A percentile compares a stretch with the other conserved stretches of the same genome.
Evolutionary conservation across 805 yeast species (phyloP).

Genomic region (Metschnikowia noctiluminum): DNA sequence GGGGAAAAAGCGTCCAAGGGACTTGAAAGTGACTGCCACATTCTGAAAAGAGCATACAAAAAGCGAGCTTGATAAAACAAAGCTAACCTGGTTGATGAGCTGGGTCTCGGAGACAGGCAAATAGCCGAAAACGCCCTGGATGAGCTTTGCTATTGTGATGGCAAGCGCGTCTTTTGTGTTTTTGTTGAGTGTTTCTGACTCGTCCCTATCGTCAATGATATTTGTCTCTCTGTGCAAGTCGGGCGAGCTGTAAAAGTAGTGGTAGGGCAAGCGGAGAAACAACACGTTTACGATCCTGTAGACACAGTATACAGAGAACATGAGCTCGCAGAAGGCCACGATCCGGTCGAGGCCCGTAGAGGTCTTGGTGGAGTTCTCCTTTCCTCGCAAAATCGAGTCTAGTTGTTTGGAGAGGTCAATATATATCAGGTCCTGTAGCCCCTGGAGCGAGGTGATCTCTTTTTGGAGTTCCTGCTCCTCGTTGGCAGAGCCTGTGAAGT

Average conservation of each 20-base stretch:
- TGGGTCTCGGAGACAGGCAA: slow-evolving; percentile 35
- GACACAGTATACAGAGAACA: slow-evolving; percentile 47
- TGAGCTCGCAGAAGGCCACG: slow-evolving; percentile 17
- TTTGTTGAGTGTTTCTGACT: slow-evolving; percentile 11
- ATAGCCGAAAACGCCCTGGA: slow-evolving; percentile 25
- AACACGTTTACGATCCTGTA: slow-evolving; percentile 45
- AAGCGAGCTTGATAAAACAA: slow-evolving; percentile 54
- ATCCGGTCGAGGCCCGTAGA: not conserved
- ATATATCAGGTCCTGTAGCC: slow-evolving; percentile 29
- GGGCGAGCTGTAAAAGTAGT: slow-evolving; percentile 9
- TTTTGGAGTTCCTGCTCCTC: slow-evolving; percentile 34
- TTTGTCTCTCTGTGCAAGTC: slow-evolving; percentile 12
- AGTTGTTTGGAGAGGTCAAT: slow-evolving; percentile 27
- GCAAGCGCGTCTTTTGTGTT: slow-evolving; percentile 46
- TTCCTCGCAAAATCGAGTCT: slow-evolving; percentile 3
- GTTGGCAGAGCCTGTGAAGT: slow-evolving; percentile 13
- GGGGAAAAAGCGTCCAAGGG: slow-evolving; percentile 38
- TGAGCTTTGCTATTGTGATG: slow-evolving; percentile 42
- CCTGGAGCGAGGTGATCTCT: slow-evolving; percentile 38
- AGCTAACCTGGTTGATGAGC: slow-evolving; percentile 44
- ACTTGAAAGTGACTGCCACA: slow-evolving; percentile 57
- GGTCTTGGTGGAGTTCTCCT: not conserved
- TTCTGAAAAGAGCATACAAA: slow-evolving; percentile 64
- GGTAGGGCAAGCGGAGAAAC: slow-evolving; percentile 38
- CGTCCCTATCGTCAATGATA: slow-evolving; percentile 10